A percentile compares a stretch with the other conserved stretches of the same genome.
phyloP scores from a whole-genome alignment of 371 early-diverging fungal species.

The Mucor lusitanicus region DNA sequence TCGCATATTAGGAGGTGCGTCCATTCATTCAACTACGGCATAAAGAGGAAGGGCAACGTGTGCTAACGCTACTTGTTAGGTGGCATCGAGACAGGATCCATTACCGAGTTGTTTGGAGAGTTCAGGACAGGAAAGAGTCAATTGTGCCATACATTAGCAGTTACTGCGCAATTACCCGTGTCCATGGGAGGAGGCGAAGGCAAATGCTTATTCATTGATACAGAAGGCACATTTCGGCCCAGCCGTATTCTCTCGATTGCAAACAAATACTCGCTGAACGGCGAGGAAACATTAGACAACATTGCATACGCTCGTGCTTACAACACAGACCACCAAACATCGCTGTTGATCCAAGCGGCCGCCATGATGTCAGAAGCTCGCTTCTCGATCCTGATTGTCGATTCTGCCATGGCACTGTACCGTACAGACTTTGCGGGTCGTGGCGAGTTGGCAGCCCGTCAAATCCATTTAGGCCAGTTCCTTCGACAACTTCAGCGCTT shows the following conservation, averaged over 20 bases:
- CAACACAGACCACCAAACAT: slow-evolving; percentile 96
- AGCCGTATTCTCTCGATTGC: slow-evolving; percentile 89
- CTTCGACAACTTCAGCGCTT: slow-evolving; percentile 87
- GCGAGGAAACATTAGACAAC: slow-evolving; percentile 92
- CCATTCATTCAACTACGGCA: slow-evolving; percentile 96
- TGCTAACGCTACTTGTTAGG: slow-evolving; percentile 55
- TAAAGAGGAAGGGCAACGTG: slow-evolving; percentile 63
- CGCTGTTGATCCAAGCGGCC: slow-evolving; percentile 91
- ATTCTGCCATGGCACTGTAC: slow-evolving; percentile 95
- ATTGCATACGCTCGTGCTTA: slow-evolving; percentile 97
- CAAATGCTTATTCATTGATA: slow-evolving; percentile 97
- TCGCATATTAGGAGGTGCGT: slow-evolving; percentile 86
- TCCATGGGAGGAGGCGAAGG: slow-evolving; percentile 95
- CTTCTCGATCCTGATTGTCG: slow-evolving; percentile 94
- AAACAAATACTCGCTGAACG: slow-evolving; percentile 85
- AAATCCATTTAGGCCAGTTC: slow-evolving; percentile 96
- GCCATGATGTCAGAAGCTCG: slow-evolving; percentile 95
- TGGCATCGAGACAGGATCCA: slow-evolving; percentile 98
- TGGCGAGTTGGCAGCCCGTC: slow-evolving; percentile 97
- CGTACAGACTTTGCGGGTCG: slow-evolving; percentile 98
- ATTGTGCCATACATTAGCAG: slow-evolving; percentile 97
- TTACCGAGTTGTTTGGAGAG: slow-evolving; percentile 99
- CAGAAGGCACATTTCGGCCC: slow-evolving; percentile 98
- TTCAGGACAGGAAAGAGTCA: slow-evolving; percentile 99
- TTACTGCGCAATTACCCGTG: slow-evolving; percentile 93